Conservation (phyloP, 345 rosid species). For the Eucalyptus caleyi region DNA sequence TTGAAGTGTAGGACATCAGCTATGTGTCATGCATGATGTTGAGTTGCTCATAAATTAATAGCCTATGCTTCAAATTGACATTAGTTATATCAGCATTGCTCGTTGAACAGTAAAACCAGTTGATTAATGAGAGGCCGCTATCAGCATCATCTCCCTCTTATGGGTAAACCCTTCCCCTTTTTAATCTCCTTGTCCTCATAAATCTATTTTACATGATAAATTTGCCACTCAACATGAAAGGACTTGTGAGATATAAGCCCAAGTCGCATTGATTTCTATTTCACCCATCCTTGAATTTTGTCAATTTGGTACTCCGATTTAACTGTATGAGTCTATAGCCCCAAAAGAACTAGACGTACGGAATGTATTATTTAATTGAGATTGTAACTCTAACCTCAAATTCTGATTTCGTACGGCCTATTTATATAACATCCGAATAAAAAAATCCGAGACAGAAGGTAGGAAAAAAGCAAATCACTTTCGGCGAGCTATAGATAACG, state of each 20-base stretch:
- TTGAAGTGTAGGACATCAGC: neutral
- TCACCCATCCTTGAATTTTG: neutral
- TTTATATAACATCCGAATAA: neutral
- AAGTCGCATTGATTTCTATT: neutral
- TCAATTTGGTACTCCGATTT: neutral
- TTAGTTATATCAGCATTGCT: neutral
- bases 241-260: neutral
- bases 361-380: neutral
- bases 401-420: neutral
- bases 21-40: neutral
- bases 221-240: neutral
- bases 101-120: neutral
- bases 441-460: rapidly evolving
- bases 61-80: neutral
- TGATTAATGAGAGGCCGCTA: neutral
- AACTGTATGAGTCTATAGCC: neutral
- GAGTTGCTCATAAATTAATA: neutral
- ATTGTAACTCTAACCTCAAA: neutral
- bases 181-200: neutral
- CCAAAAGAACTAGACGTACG: neutral
- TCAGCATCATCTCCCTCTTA: neutral
- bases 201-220: neutral
- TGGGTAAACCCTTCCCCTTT: neutral
- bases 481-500: rapidly evolving
- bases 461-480: neutral